Conservation (phyloP, 2,329 filamentous ascomycete species). For the Xylaria sp. region DNA sequence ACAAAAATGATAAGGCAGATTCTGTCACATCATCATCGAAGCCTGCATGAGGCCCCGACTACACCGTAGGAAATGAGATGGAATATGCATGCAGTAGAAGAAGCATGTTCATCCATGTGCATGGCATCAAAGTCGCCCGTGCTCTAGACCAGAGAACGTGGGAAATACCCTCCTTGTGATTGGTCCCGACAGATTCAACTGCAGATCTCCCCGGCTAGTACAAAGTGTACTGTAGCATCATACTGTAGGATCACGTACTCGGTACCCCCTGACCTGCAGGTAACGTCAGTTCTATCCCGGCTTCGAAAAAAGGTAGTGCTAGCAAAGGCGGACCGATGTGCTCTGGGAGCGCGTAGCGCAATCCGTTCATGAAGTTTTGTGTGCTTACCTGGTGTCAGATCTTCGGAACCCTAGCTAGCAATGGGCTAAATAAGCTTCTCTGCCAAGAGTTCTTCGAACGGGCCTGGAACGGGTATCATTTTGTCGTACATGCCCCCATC, state of each 20-base stretch:
- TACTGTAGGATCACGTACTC: too few species aligned
- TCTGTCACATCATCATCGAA: slow-evolving; percentile 4
- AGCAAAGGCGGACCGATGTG: too few species aligned
- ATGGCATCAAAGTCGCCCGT: background rate
- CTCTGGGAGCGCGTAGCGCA: too few species aligned
- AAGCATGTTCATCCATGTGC: background rate
- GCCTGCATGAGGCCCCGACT: background rate
- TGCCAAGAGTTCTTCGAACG: background rate
- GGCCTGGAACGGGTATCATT: background rate
- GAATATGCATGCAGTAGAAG: too few species aligned
- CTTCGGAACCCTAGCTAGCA: too few species aligned
- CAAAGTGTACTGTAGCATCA: background rate
- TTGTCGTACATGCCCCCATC: too few species aligned
- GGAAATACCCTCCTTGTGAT: slow-evolving; percentile 17
- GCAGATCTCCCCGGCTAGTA: slow-evolving; percentile 8
- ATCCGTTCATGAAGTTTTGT: too few species aligned
- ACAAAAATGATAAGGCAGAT: background rate
- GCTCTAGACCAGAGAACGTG: slow-evolving; percentile 20
- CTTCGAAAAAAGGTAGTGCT: too few species aligned
- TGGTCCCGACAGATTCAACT: slow-evolving; percentile 8
- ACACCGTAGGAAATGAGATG: background rate
- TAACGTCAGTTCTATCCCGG: too few species aligned
- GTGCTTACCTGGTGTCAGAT: too few species aligned
- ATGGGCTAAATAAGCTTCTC: background rate
- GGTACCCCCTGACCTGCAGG: too few species aligned